Percentiles rank a stretch among this genome's conserved stretches.
Evolutionary conservation across 2,329 filamentous ascomycete genomes (phyloP).

Genomic region (Aspergillus sp.): DNA sequence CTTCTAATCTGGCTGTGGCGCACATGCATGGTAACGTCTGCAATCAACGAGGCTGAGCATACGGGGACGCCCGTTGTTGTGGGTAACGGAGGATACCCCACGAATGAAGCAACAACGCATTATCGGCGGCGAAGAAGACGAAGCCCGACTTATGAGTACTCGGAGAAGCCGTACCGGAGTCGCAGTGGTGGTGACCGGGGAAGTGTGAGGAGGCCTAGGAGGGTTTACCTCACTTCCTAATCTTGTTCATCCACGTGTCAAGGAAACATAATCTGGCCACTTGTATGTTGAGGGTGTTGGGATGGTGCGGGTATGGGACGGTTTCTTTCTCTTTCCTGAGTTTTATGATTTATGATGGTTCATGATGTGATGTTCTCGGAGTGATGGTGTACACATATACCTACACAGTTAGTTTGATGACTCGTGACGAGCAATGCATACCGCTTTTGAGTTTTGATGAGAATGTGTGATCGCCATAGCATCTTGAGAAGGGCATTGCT

Average conservation of each 20-base stretch:
- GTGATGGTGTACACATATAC: neutral
- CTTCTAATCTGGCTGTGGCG: constrained; percentile 44
- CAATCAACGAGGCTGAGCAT: constrained; percentile 20
- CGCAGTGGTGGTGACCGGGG: constrained; percentile 13
- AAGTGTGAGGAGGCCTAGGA: constrained; percentile 39
- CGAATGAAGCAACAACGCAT: constrained; percentile 26
- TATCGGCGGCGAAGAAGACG: constrained; percentile 26
- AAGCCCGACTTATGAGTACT: constrained; percentile 31
- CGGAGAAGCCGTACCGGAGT: constrained; percentile 33
- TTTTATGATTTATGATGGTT: neutral
- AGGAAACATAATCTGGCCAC: neutral
- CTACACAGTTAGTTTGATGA: neutral
- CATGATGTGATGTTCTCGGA: neutral
- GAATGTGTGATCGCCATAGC: neutral
- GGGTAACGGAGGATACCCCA: constrained; percentile 26
- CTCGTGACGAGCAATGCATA: neutral
- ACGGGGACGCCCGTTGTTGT: constrained; percentile 26
- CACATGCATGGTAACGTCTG: constrained; percentile 24
- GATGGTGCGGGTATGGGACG: neutral
- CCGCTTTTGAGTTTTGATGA: neutral
- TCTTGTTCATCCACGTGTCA: constrained; percentile 4
- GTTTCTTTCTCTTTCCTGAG: neutral
- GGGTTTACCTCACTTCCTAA: constrained; percentile 38
- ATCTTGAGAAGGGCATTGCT: neutral
- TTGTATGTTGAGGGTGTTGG: neutral